A percentile compares a stretch with the other conserved stretches of the same genome.
phyloP scores from a whole-genome alignment of 2,329 filamentous ascomycete species.

The Nemania bipapillata region DNA sequence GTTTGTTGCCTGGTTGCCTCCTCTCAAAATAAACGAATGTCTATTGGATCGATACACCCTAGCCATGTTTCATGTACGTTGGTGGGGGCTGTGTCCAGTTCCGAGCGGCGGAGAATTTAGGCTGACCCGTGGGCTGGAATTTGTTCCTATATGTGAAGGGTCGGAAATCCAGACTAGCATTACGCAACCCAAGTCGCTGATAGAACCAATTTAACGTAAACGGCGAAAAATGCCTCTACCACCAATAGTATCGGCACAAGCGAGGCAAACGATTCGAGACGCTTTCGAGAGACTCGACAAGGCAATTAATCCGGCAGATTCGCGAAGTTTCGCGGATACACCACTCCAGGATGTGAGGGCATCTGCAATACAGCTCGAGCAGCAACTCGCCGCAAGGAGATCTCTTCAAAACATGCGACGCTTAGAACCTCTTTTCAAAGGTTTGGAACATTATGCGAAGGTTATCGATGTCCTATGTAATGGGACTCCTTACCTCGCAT shows the following conservation, averaged over 20 bases:
- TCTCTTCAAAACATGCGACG: conserved; percentile 15
- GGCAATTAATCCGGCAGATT: conserved; percentile 7
- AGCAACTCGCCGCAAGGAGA: conserved; percentile 8
- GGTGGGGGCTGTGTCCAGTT: too few species aligned
- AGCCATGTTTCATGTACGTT: too few species aligned
- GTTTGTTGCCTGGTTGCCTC: too few species aligned
- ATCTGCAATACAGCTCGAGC: conserved; percentile 2
- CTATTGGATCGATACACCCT: too few species aligned
- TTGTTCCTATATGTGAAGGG: too few species aligned
- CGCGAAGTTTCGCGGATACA: neutral
- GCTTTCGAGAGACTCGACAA: conserved; percentile 5
- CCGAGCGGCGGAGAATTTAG: too few species aligned
- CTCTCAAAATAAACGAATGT: too few species aligned
- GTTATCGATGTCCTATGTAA: neutral
- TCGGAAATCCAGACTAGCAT: too few species aligned
- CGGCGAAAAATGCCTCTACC: conserved; percentile 7
- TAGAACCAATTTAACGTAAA: too few species aligned
- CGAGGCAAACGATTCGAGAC: neutral
- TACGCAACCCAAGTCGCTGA: too few species aligned
- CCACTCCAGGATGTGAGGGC: conserved; percentile 7
- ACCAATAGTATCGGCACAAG: neutral
- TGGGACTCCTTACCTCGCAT: conserved; percentile 15
- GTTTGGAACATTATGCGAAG: conserved; percentile 4
- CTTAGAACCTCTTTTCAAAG: conserved; percentile 8
- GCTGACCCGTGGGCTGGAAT: too few species aligned